A percentile compares a stretch with the other conserved stretches of the same genome.
Conservation (phyloP, 1,284 basidiomycete species). For the Prillingera fragicola region DNA sequence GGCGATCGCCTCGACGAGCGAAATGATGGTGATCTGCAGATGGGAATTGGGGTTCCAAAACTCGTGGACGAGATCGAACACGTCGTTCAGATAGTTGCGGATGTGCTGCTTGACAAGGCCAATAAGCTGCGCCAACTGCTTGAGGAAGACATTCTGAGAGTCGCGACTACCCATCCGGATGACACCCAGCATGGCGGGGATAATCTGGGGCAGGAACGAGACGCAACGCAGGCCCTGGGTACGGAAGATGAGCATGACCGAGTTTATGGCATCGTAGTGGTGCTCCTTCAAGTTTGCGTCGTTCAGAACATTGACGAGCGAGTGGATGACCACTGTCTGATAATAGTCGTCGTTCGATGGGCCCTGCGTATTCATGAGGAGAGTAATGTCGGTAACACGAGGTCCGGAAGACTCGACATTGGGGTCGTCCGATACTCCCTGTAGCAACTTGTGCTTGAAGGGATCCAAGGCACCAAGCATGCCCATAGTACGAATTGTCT, state of each 20-base stretch:
- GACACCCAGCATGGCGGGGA: constrained; percentile 90
- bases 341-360: constrained; percentile 87
- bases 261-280: constrained; percentile 92
- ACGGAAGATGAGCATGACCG: constrained; percentile 99
- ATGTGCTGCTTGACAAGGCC: constrained; percentile 98
- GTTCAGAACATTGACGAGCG: constrained; percentile 80
- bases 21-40: constrained; percentile 87
- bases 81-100: constrained; percentile 78
- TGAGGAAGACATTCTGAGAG: constrained; percentile 88
- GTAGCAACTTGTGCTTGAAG: constrained; percentile 82
- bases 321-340: constrained; percentile 90
- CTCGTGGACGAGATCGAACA: constrained; percentile 77
- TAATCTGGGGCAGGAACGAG: constrained; percentile 90
- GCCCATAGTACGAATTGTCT: constrained; percentile 88
- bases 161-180: constrained; percentile 72
- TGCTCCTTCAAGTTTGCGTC: constrained; percentile 79
- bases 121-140: constrained; percentile 93
- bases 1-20: constrained; percentile 90
- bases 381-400: constrained; percentile 54
- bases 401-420: constrained; percentile 50
- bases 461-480: constrained; percentile 97
- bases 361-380: constrained; percentile 55
- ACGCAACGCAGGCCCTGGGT: constrained; percentile 97
- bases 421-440: constrained; percentile 68
- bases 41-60: constrained; percentile 77